Evolutionary conservation across 1,139 yeast genomes (phyloP), one percentile per base, ranked within the genome.

Genomic region (Meyerozyma guilliermondii): DNA sequence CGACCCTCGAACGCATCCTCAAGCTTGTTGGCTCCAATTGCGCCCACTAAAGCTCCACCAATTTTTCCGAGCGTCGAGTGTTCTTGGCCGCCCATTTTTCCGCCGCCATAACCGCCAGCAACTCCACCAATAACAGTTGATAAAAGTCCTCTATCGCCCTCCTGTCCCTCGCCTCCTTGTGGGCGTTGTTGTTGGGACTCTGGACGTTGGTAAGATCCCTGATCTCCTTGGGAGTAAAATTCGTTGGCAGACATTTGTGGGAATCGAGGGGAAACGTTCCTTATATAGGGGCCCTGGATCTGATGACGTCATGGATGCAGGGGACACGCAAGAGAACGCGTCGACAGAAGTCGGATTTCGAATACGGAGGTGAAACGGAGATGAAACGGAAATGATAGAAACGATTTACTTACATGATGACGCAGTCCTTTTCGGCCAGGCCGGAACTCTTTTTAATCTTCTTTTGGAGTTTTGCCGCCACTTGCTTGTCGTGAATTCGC

Each of bases 31-130:
- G 81, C 85, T 39, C 74, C 73, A 50, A 78, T 52, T 27, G 84
- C 85, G 55, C 87, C 85, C 34, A 73, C 77, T 54, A 81, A 52
- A 33, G 80, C 83, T 57, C 87, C 87, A 18, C 72, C 74, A 45
- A 79, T 62, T 40, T 76, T 72, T 43, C 81, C 81, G 33, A 80
- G 53, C 16, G 70, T 73, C 16, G 77, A 66, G 62, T 79, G 83
- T 5, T 29, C 7, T 8, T 13, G 33, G 18, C 33, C 33, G 17
- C 74, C 65, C 17, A 70, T 41, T 50, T 71, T 63, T 41, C 63
- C 54, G 44, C 80, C 79, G 52, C 77, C 77, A 48, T 60, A 66
- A 20, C 79, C 82, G 56, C 47, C 43, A 39, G 79, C 80, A 40
- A 75, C 74, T 49, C 81, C 85, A 50, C 87, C 87, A 13, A 72